Conservation (phyloP, 805 yeast species). For the Kazachstania africana region DNA sequence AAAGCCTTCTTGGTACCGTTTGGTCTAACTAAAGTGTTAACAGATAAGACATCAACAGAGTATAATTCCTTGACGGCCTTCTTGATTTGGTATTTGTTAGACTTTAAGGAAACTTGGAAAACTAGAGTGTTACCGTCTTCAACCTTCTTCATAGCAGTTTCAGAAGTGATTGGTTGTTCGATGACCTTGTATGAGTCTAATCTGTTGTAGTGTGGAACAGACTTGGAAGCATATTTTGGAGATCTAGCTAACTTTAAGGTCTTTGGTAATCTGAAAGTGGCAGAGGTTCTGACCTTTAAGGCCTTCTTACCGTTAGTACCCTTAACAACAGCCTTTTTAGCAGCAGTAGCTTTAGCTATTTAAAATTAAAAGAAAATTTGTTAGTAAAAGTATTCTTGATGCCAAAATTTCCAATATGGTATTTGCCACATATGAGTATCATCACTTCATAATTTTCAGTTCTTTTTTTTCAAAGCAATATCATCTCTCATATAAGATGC, state of each 20-base stretch:
- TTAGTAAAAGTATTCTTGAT: constrained; percentile 2
- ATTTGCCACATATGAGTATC: no score
- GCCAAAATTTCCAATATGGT: no score
- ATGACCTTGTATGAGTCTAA: constrained; percentile 90
- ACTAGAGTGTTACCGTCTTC: constrained; percentile 99
- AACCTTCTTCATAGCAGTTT: constrained; percentile 98
- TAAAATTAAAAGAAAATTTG: constrained; percentile 4
- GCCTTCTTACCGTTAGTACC: constrained; percentile 90
- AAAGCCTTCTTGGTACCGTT: constrained; percentile 99
- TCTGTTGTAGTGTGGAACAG: constrained; percentile 97
- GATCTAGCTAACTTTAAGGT: constrained; percentile 86
- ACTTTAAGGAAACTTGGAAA: constrained; percentile 92
- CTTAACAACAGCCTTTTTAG: constrained; percentile 97
- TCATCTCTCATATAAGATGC: no score
- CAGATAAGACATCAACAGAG: constrained; percentile 87
- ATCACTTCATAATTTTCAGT: no score
- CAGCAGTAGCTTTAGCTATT: constrained; percentile 78
- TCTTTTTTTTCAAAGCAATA: no score
- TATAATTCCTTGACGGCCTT: constrained; percentile 96
- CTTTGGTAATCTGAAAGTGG: constrained; percentile 96
- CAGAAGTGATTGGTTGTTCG: constrained; percentile 91
- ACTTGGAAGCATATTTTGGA: constrained; percentile 91
- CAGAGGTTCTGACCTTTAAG: constrained; percentile 84
- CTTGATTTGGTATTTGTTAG: constrained; percentile 98
- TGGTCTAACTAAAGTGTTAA: constrained; percentile 96